Base-by-base conservation (phyloP, 352 stramenopile genomes). In the Phytophthora sansomeana region DNA sequence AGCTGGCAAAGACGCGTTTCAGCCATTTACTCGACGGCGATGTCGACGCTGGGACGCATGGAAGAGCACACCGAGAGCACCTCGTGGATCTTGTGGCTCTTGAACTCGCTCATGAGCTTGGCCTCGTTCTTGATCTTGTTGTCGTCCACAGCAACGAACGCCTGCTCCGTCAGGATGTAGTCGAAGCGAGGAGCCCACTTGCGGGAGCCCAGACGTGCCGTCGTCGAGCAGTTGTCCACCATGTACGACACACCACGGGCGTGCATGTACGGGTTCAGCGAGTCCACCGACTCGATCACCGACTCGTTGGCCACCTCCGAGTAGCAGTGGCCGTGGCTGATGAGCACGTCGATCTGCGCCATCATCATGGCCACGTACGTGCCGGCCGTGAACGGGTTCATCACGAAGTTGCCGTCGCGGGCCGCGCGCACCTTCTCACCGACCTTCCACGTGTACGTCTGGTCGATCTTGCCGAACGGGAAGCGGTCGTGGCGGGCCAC, bases 201-300 rank as follows among this genome's bases (percentile, higher is more conserved):
- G 61, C 97, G 85, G 42, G 93, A 98, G 71, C 97, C 97, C 32
- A 98, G 96, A 85, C 98, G 97, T 24, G 97, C 97, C 44, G 97
- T 99, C 72, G 97, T 98, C n/a, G 96, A 99, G 90, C 97, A 99
- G 84, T 99, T 99, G 85, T 99, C 97, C 57, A 99, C 97, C 97
- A 99, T 99, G 87, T 99, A 99, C 30, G 97, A 90, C 58, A 99
- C 95, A 36, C 97, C 96, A 52, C 96, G 90, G 56, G 98, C 98
- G 86, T 99, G 97, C 97, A 99, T 99, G 92, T 99, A 99, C 54
- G 97, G 97, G 81, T 97, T 98, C 21, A 99, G 84, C 58, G 96
- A 99, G 80, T 99, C 97, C 43, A 98, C 95, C 63, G 97, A 97
- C 83, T 99, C 97, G 67, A 99, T 99, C 26, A 99, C 97, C 61